These are phyloP conservation scores for Davidsoniella virescens DNA, from an alignment of 2,329 filamentous ascomycete species.

Conservation along the genomic window DNA sequence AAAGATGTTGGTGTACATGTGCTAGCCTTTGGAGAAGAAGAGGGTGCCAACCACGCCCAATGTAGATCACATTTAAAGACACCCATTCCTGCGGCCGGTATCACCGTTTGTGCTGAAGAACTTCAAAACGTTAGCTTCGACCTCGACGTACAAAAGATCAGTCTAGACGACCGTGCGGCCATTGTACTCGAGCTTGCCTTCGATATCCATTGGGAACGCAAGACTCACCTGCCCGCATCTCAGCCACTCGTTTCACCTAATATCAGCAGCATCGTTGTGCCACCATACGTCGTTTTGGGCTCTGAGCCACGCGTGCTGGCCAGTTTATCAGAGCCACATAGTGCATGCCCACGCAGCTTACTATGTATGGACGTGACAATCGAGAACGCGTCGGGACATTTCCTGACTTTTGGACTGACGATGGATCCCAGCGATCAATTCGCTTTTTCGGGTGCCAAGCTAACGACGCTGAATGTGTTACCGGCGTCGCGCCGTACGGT, in stretches of 20 bases:
- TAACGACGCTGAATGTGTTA: constrained; percentile 61
- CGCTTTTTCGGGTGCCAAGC: constrained; percentile 80
- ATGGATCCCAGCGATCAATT: constrained; percentile 92
- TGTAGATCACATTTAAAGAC: constrained; percentile 32
- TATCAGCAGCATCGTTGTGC: constrained; percentile 56
- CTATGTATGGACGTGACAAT: constrained; percentile 45
- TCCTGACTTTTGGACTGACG: constrained; percentile 76
- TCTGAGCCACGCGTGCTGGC: constrained; percentile 75
- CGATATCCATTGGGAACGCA: constrained; percentile 60
- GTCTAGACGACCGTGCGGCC: constrained; percentile 66
- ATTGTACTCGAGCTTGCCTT: constrained; percentile 61
- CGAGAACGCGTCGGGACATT: constrained; percentile 89
- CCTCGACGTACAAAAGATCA: constrained; percentile 57
- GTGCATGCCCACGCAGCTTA: constrained; percentile 19
- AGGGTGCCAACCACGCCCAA: constrained; percentile 38
- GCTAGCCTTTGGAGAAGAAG: constrained; percentile 27
- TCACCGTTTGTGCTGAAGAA: constrained; percentile 45
- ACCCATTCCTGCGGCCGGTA: constrained; percentile 25
- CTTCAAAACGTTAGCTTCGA: constrained; percentile 59
- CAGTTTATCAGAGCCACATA: constrained; percentile 30
- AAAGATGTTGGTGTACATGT: constrained; percentile 45
- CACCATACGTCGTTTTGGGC: constrained; percentile 63
- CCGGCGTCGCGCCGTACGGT: constrained; percentile 62
- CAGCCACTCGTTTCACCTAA: constrained; percentile 25
- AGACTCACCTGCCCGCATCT: constrained; percentile 15